Base-by-base conservation (phyloP, 148 eudicot genomes). In the Vaccinium macrocarpon region DNA sequence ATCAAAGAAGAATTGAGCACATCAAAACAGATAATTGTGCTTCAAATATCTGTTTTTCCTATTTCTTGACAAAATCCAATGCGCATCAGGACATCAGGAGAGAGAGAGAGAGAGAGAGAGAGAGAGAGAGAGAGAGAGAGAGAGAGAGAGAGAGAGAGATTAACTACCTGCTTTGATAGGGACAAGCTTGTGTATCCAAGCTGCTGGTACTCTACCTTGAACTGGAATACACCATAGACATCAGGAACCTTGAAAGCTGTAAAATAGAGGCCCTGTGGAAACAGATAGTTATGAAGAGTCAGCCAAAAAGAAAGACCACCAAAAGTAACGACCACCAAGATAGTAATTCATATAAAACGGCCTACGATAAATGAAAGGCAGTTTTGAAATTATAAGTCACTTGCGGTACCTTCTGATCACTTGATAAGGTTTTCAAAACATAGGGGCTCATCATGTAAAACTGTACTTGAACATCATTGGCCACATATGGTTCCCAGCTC, bases 401-500 rank as follows among this genome's bases (percentile, higher is more conserved):
- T 14, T 57, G 16, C 14, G 53, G 6, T 84, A 84, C 86, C 88
- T 85, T 86, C 85, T 84, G 66, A 81, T 88, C 68, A 10, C 86
- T 93, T 57, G 96, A 90, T 64, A 95, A 79, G 35, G 95, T 92
- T 88, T 93, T 95, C 88, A 95, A 85, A n/a, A 95, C 97, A 89
- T 93, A 95, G 83, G 98, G 98, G 87, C 98, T 95, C 97, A 95
- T 95, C 96, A 94, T 91, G 88, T 91, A 95, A 86, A 93, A 92
- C 86, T 93, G 93, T 61, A 93, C 85, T 84, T 91, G 95, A 19
- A 92, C 91, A 75, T 92, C 95, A 85, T 91, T 72, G 12, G 95
- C 88, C 82, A 88, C 91, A 82, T 95, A 92, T 85, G 98, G 98
- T 87, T 91, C 92, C 98, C 98, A 95, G 81, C 91, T 92, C 56